Base-by-base conservation (phyloP, 2,329 filamentous ascomycete genomes). In the Aspergillus sp. region DNA sequence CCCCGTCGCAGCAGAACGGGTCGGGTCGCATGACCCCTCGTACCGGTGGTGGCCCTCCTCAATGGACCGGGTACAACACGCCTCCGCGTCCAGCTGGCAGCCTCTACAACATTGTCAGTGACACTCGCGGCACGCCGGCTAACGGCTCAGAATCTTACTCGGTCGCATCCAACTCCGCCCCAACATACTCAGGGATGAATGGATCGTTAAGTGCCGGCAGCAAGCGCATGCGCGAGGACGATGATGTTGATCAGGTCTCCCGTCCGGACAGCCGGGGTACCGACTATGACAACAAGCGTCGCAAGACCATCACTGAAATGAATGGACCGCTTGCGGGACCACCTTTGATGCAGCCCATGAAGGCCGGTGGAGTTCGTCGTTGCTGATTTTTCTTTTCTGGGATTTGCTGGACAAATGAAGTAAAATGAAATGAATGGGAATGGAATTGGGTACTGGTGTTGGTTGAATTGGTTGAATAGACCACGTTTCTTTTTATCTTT, bases 31-130 rank as follows among this genome's bases (percentile, higher is more conserved):
- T 89, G 32, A 95, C 90, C 4, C 90, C 90, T 9, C 83, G 90
- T 57, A 94, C 88, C 0, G 81, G 88, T 4, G 78, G 82, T 7
- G 79, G 85, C 1, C 77, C 83, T 33, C 85, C 83, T 2, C 88
- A 90, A 67, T 96, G 94, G 70, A 68, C 79, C 5, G 84, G 84
- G 22, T 95, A 94, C 71, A 85, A 76, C 64, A 90, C 88, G 1
- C 86, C 90, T 43, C 89, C 90, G 19, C 84, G 89, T 38, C 75
- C 80, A 2, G 55, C 69, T 1, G 90, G 88, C 74, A 94, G 83
- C 63, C 74, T 95, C 44, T 95, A 95, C 76, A 94, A 84, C 67
- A 85, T 94, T 53, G 90, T 95, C 73, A 90, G 85, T 65, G 89
- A 88, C 63, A 86, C 88, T 50, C 81, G 88, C 22, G 81, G 74